Percentiles rank a stretch among this genome's conserved stretches.
phyloP scores from a whole-genome alignment of 768 basidiomycete species.

The Infundibulicybe gibba region DNA sequence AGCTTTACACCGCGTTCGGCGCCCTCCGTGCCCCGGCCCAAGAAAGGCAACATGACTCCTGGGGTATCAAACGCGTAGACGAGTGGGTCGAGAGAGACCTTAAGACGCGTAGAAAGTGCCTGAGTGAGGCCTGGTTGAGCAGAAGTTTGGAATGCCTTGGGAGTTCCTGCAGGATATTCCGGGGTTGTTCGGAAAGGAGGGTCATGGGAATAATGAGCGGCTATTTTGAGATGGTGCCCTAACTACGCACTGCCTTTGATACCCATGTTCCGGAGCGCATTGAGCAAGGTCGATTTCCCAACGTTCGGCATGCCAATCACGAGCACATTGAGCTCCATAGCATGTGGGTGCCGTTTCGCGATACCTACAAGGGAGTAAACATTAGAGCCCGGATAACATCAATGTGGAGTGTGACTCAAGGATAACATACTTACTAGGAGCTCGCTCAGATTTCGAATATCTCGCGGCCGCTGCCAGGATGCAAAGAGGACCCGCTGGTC shows the following conservation, averaged over 20 bases:
- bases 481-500: constrained; percentile 68
- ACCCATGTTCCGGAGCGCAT: constrained; percentile 83
- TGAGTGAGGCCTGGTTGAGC: constrained; percentile 90
- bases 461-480: constrained; percentile 63
- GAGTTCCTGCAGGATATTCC: constrained; percentile 44
- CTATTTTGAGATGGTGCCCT: neutral
- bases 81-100: constrained; percentile 73
- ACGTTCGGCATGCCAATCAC: constrained; percentile 99
- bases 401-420: constrained; percentile 5
- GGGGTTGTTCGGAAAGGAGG: too few relatives aligned
- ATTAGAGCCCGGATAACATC: constrained; percentile 3
- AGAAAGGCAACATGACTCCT: constrained; percentile 94
- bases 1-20: constrained; percentile 92
- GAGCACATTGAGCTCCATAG: constrained; percentile 80
- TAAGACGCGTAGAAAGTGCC: constrained; percentile 83
- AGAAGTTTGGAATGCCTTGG: constrained; percentile 88
- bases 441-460: constrained; percentile 61
- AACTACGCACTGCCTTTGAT: constrained; percentile 74
- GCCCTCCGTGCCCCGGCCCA: constrained; percentile 81
- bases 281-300: constrained; percentile 93
- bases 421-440: constrained; percentile 69
- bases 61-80: constrained; percentile 96
- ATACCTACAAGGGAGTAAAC: constrained; percentile 42
- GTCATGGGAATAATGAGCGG: neutral
- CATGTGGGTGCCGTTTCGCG: constrained; percentile 64